Evolutionary conservation across 2,329 filamentous ascomycete species (phyloP).

Genomic region (Diaporthe sp.): DNA sequence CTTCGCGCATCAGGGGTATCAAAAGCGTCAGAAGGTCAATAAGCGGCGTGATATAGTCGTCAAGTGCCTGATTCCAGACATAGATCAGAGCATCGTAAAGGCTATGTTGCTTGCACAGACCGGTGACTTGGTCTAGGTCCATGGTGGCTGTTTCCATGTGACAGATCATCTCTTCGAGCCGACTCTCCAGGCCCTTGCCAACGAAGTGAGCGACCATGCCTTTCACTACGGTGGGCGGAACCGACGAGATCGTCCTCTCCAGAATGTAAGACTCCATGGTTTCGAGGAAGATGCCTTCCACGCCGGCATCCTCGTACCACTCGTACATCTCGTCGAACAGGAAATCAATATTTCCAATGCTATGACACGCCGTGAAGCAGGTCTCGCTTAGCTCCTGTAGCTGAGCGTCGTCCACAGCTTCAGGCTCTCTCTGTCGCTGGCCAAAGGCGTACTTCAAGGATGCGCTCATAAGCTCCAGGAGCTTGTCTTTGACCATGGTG

Average conservation of each 20-base stretch:
- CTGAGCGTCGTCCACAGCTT: constrained; percentile 65
- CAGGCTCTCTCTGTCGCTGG: constrained; percentile 66
- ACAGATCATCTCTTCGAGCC: constrained; percentile 94
- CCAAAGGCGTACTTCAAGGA: constrained; percentile 91
- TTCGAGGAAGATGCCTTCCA: constrained; percentile 84
- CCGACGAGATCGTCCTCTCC: constrained; percentile 77
- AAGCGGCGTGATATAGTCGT: constrained; percentile 91
- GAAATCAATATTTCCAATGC: constrained; percentile 83
- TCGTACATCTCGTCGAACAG: constrained; percentile 93
- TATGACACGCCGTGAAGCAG: constrained; percentile 86
- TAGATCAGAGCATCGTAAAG: constrained; percentile 97
- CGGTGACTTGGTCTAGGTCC: constrained; percentile 93
- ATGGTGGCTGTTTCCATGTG: constrained; percentile 91
- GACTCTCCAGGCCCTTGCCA: constrained; percentile 77
- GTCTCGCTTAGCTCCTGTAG: constrained; percentile 84
- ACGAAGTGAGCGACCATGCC: constrained; percentile 87
- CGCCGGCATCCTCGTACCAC: constrained; percentile 84
- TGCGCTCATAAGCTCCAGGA: constrained; percentile 93
- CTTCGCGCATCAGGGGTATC: constrained; percentile 68
- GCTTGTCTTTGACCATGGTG: constrained; percentile 85
- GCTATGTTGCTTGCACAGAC: constrained; percentile 89
- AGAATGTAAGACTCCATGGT: constrained; percentile 90
- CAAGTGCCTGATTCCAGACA: constrained; percentile 92
- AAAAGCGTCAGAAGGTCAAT: constrained; percentile 84
- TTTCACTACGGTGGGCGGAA: constrained; percentile 89